Percentiles rank a stretch among this genome's conserved stretches.
These are phyloP conservation scores for Cupressus sempervirens DNA, from an alignment of 75 land plant species.

Conservation along the genomic window DNA sequence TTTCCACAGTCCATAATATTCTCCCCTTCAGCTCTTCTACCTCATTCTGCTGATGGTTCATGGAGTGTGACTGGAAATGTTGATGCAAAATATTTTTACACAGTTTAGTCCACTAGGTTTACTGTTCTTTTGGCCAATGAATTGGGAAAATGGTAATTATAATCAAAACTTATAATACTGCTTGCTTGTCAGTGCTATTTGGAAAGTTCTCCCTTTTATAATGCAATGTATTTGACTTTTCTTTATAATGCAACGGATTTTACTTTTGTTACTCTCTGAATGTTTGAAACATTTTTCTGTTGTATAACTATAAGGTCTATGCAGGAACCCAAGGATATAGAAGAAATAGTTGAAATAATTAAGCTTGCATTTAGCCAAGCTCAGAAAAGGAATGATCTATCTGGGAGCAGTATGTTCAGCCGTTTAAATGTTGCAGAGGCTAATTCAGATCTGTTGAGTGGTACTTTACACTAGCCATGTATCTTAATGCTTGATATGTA, in stretches of 20 bases:
- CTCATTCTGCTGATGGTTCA: too few species aligned
- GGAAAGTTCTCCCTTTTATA: background rate
- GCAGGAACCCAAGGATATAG: constrained; percentile 74
- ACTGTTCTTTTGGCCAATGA: background rate
- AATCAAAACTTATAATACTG: background rate
- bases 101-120: background rate
- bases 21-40: too few species aligned
- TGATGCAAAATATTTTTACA: too few species aligned
- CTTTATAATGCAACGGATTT: background rate
- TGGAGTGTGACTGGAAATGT: too few species aligned
- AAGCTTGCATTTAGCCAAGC: constrained; percentile 81
- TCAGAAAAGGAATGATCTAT: constrained; percentile 58
- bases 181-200: background rate
- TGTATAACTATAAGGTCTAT: background rate
- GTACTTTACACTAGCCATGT: constrained; percentile 28
- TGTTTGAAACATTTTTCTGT: background rate
- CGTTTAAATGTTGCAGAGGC: constrained; percentile 47
- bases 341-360: constrained; percentile 78
- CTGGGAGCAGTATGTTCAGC: constrained; percentile 62
- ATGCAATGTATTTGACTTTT: too few species aligned
- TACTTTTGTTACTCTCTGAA: background rate
- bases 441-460: constrained; percentile 73
- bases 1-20: too few species aligned
- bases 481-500: constrained; percentile 1
- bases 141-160: background rate